phyloP scores from a whole-genome alignment of 2,329 filamentous ascomycete genomes.

The Ophiostoma perfectum region DNA sequence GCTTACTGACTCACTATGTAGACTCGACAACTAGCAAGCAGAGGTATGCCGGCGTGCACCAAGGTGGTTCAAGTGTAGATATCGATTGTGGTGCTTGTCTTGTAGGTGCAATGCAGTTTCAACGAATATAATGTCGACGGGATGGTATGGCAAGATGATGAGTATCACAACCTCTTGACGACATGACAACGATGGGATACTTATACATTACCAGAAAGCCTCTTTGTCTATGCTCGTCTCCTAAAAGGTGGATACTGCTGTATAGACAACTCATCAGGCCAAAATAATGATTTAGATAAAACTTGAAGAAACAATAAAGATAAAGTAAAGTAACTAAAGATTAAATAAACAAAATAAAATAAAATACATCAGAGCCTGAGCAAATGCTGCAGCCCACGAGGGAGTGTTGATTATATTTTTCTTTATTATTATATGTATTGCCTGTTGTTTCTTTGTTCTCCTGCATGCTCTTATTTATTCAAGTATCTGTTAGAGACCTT shows the following conservation, averaged over 20 bases:
- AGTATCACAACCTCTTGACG: neutral
- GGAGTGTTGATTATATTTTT: neutral
- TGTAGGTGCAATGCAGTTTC: too few species aligned
- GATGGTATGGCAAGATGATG: neutral
- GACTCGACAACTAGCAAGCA: too few species aligned
- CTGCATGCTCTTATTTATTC: neutral
- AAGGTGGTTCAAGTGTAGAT: too few species aligned
- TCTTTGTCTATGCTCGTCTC: slow-evolving; percentile 6
- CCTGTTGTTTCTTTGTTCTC: neutral
- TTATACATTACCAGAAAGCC: slow-evolving; percentile 9
- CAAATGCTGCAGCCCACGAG: neutral
- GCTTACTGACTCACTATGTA: too few species aligned
- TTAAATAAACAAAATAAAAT: neutral
- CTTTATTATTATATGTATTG: too few species aligned
- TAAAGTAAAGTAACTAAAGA: neutral
- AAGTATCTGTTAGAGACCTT: neutral
- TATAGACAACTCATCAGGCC: slow-evolving; percentile 12
- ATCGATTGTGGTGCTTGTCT: too few species aligned
- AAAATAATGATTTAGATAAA: neutral
- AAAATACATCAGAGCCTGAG: neutral
- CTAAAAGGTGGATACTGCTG: slow-evolving; percentile 12
- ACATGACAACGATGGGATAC: slow-evolving; percentile 2
- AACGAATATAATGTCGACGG: too few species aligned
- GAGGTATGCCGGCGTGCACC: too few species aligned
- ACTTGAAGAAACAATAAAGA: neutral